These are phyloP conservation scores for Fragaria iinumae DNA, from an alignment of 306 rosid species.

Conservation along the genomic window DNA sequence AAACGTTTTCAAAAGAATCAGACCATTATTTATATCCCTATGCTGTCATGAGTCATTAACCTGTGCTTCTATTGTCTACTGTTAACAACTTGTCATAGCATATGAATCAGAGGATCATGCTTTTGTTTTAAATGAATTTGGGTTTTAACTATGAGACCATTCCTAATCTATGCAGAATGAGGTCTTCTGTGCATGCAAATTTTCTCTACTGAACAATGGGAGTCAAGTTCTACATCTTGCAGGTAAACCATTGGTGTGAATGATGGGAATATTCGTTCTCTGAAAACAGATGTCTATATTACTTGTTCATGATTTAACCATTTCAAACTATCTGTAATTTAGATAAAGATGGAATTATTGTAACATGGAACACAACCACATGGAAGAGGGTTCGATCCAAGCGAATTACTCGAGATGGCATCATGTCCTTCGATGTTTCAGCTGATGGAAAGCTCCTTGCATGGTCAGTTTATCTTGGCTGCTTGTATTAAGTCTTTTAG, in stretches of 20 bases:
- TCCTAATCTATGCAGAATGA: slow-evolving; percentile 60
- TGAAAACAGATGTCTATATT: slow-evolving; percentile 6
- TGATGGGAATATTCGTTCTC: neutral
- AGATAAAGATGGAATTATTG: slow-evolving; percentile 76
- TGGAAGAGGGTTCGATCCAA: slow-evolving; percentile 73
- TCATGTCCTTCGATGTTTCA: slow-evolving; percentile 74
- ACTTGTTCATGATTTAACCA: slow-evolving; percentile 24
- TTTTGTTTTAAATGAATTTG: neutral
- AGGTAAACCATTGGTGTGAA: slow-evolving; percentile 40
- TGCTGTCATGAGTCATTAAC: neutral
- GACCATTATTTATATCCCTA: neutral
- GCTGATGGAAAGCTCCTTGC: slow-evolving; percentile 80
- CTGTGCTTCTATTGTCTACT: neutral
- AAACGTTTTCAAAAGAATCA: neutral
- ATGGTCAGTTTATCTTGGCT: slow-evolving; percentile 50
- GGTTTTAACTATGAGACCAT: slow-evolving; percentile 24
- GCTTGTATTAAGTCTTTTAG: neutral
- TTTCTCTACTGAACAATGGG: slow-evolving; percentile 53
- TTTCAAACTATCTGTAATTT: slow-evolving; percentile 19
- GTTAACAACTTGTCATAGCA: neutral
- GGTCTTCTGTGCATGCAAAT: slow-evolving; percentile 67
- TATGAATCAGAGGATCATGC: neutral
- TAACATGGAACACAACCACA: slow-evolving; percentile 75
- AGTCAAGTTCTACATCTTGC: slow-evolving; percentile 59
- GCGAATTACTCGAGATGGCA: slow-evolving; percentile 54